Evolutionary conservation across 345 rosid genomes (phyloP).

Genomic region (rapeseed (Brassica napus)): Da-Ae NC_063452.1:176001-176500

Average conservation of each 20-base stretch:
- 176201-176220: conserved; percentile 89
- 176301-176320: background rate
- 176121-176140: conserved; percentile 15
- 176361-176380: too few species aligned
- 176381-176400: too few species aligned
- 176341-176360: too few species aligned
- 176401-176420: conserved; percentile 45
- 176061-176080: conserved; percentile 69
- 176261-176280: conserved; percentile 70
- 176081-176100: conserved; percentile 34
- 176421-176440: conserved; percentile 83
- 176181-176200: conserved; percentile 57
- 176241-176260: conserved; percentile 75
- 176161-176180: too few species aligned
- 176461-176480: conserved; percentile 95
- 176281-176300: conserved; percentile 73
- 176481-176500: conserved; percentile 39
- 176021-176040: conserved; percentile 56
- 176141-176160: background rate
- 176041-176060: conserved; percentile 59
- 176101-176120: background rate
- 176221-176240: conserved; percentile 97
- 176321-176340: too few species aligned
- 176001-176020: conserved; percentile 58
- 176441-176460: conserved; percentile 90